Base-by-base conservation (phyloP, 768 basidiomycete genomes). In the Polyporus arcularius region DNA sequence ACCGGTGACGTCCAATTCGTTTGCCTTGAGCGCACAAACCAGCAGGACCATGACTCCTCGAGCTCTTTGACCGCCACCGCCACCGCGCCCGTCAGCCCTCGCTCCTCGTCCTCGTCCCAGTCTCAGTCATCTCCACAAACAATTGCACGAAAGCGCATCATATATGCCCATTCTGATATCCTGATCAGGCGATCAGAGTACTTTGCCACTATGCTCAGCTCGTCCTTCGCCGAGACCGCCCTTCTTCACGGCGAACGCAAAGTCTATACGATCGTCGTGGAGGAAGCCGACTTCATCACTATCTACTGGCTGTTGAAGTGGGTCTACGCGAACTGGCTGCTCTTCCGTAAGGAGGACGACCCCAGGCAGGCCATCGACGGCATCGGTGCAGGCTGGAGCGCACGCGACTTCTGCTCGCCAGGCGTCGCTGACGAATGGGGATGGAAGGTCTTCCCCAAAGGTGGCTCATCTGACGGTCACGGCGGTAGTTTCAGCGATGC, bases 101-200 rank as follows among this genome's bases (percentile, higher is more conserved):
- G 76, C 1, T 74, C 78, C 4, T 76, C 81, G 2, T 71, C 73
- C 1, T 79, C 82, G 0, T 76, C 79, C 7, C 71, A 72, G 49
- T 77, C 79, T 1, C 73, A 78, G 0, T 70, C 75, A 9, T 28
- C 40, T 5, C 53, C 78, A 38, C 79, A 78, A 21, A 79, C 76
- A 1, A 80, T 80, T 3, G 89, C 86, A 8, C 81, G 91, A 10
- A 92, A 91, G 69, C 81, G 90, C 40, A 71, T 86, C 38, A 82
- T 93, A 41, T 92, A 89, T 68, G 90, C 89, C 1, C 90, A 92
- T 69, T 87, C 87, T 7, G 89, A 90, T 65, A 89, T 93, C 53
- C 79, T 92, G 21, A 84, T 75, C 50, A 79, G 82, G 11, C 78
- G 90, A n/a, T 89, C 89, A 14, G 90, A 91, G 62, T 92, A 92